Base-by-base conservation (phyloP, 208 protist genomes). In the Leptomonas pyrrhocoris region DNA sequence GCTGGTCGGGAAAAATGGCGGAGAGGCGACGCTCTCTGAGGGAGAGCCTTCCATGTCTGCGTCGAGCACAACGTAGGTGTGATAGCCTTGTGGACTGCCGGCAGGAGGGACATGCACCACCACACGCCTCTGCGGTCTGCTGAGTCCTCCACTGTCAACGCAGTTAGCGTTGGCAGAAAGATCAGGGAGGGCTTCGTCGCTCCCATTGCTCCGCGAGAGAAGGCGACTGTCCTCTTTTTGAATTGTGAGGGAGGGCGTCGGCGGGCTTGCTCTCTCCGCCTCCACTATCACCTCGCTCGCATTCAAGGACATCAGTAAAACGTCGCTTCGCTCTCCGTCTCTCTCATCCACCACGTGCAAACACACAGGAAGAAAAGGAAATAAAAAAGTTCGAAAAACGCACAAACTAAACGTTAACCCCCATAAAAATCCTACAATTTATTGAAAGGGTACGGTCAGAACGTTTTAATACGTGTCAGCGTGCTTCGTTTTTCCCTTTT, bases 1-100 rank as follows among this genome's bases (percentile, higher is more conserved):
- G 4, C 62, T 50, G 18, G 65, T 81, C 25, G 80, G 80, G 19
- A 79, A 49, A 31, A 79, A 81, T 7, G 80, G 74, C 27, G 80
- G 74, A 16, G 70, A 67, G 21, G 63, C 63, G 13, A 72, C 58
- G 43, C 43, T 73, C 48, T 70, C 57, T 2, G 56, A 36, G 21
- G 56, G 55, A 6, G 71, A 59, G 54, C 34, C 23, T 31, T 19
- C 27, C 15, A 48, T 36, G 59, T 68, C 51, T 36, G 23, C 31
- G 28, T 58, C 45, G 42, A 49, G 49, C 5, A 61, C 34, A 18
- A 43, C 54, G 31, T 43, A 28, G 19, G 15, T 40, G 54, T 43
- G 54, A n/a, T 59, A 31, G 9, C 54, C 19, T 9, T 7, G 56
- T 9, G 56, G 40, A 38, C 28, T 27, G 40, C 9, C 49, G n/a